A percentile compares a stretch with the other conserved stretches of the same genome.
Evolutionary conservation across 1,284 basidiomycete genomes (phyloP).

Genomic region (Porodaedalea pini): DNA sequence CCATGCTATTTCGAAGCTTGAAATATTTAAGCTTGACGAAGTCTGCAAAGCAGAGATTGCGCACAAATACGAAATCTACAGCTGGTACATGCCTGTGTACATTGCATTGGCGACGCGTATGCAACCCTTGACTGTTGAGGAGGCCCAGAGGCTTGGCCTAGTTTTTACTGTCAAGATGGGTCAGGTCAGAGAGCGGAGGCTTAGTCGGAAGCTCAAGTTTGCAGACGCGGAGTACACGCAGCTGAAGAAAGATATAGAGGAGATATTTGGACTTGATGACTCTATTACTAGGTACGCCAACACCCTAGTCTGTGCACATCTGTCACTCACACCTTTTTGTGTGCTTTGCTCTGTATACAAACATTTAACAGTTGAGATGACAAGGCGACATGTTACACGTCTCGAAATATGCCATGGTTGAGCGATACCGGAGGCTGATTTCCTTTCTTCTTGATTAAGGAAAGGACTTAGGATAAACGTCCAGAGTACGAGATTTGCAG

Average conservation of each 20-base stretch:
- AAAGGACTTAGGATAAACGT: too few relatives aligned
- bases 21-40: background rate
- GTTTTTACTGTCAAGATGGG: conserved; percentile 2
- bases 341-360: too few relatives aligned
- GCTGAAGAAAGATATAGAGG: conserved; percentile 8
- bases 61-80: conserved; percentile 1
- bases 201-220: background rate
- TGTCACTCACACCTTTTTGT: too few relatives aligned
- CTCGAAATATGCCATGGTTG: too few relatives aligned
- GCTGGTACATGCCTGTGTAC: conserved; percentile 4
- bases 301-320: background rate
- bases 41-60: background rate
- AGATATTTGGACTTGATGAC: conserved; percentile 5
- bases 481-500: too few relatives aligned
- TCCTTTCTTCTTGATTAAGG: too few relatives aligned
- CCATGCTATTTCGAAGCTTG: background rate
- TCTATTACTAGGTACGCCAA: background rate
- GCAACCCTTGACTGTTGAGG: background rate
- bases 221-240: conserved; percentile 12
- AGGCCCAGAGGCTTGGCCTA: background rate
- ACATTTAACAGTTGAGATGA: too few relatives aligned
- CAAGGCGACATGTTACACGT: too few relatives aligned
- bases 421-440: too few relatives aligned
- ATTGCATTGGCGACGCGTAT: conserved; percentile 2
- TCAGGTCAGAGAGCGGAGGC: conserved; percentile 4